Conservation (phyloP, 805 yeast genomes). For the Metschnikowia corniflorae region DNA sequence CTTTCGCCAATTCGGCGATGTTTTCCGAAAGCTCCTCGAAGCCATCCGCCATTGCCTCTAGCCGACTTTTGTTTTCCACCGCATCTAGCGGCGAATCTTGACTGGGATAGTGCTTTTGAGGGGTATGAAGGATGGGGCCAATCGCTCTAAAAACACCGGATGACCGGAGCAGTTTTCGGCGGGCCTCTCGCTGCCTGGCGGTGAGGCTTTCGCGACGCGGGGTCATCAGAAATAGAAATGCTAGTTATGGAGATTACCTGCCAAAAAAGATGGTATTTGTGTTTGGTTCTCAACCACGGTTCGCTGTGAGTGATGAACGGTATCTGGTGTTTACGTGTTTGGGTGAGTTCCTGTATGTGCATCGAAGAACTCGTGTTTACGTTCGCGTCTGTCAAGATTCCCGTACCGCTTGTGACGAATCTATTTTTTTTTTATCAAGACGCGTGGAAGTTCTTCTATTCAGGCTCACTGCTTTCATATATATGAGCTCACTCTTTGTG, state of each 20-base stretch:
- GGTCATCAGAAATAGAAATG: constrained; percentile 1
- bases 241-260: no score
- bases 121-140: constrained; percentile 32
- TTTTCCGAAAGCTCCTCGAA: constrained; percentile 55
- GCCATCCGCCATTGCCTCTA: constrained; percentile 39
- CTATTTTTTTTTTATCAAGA: no score
- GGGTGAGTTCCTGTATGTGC: constrained; percentile 1
- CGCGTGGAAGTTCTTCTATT: no score
- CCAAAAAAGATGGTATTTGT: no score
- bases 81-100: constrained; percentile 43
- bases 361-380: no score
- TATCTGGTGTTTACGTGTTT: constrained; percentile 8
- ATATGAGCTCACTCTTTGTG: no score
- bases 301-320: no score
- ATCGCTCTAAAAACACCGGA: constrained; percentile 21
- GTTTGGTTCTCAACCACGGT: no score
- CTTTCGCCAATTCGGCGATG: constrained; percentile 50
- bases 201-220: constrained; percentile 14
- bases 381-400: no score
- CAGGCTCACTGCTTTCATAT: no score
- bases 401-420: no score
- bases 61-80: constrained; percentile 34
- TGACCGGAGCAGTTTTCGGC: constrained; percentile 23
- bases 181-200: constrained; percentile 6
- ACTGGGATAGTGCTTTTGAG: constrained; percentile 43